These are phyloP conservation scores for Aspergillus phoenicis DNA, from an alignment of 2,329 filamentous ascomycete species.

Conservation along the genomic window DNA sequence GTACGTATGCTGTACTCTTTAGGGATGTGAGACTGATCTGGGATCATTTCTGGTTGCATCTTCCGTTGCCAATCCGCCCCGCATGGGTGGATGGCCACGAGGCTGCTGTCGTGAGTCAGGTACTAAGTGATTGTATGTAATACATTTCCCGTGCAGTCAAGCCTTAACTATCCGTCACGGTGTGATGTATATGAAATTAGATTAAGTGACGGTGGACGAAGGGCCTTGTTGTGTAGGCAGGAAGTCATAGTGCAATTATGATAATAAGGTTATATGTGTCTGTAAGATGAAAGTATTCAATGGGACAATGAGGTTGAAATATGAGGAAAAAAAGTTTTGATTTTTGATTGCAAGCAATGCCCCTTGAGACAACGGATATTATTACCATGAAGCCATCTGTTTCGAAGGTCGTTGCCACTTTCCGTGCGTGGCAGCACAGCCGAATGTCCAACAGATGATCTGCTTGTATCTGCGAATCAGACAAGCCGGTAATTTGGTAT, in stretches of 20 bases:
- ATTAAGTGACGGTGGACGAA: too few relatives aligned
- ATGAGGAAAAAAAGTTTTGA: not conserved
- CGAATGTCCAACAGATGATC: not conserved
- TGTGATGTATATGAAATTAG: not conserved
- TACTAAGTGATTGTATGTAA: constrained; percentile 20
- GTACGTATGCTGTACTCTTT: not conserved
- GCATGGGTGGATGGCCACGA: constrained; percentile 28
- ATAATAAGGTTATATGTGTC: not conserved
- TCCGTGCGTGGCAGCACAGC: not conserved
- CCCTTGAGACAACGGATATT: not conserved
- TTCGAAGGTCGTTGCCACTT: not conserved
- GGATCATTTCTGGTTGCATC: constrained; percentile 15
- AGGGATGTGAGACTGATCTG: constrained; percentile 16
- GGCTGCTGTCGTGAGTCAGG: constrained; percentile 15
- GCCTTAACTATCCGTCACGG: not conserved
- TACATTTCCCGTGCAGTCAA: constrained; percentile 1
- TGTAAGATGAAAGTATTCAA: not conserved
- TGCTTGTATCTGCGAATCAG: not conserved
- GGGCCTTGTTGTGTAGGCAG: too few relatives aligned
- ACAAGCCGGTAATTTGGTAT: not conserved
- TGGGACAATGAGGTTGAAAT: not conserved
- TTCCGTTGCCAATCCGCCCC: constrained; percentile 9
- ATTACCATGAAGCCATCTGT: not conserved
- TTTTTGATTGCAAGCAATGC: not conserved
- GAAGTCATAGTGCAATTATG: too few relatives aligned